phyloP scores from a whole-genome alignment of 225 moss, liverwort and hornwort species.

The Sphagnum tenellum region DNA sequence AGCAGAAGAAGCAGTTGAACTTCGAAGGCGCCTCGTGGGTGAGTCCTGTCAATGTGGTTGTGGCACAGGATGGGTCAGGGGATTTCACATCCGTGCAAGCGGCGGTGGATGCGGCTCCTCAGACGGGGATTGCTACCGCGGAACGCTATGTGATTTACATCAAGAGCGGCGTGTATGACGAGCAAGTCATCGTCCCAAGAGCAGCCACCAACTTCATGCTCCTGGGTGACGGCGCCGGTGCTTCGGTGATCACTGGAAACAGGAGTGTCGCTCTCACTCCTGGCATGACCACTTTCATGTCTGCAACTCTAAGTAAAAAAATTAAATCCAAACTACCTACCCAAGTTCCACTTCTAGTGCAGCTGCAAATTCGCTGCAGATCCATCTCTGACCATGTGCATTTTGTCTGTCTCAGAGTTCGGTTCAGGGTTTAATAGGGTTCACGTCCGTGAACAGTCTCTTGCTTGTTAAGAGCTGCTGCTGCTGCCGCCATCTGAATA shows the following conservation, averaged over 20 bases:
- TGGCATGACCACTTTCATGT: conserved; percentile 56
- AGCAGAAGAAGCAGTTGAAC: conserved; percentile 9
- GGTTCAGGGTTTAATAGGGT: too few relatives aligned
- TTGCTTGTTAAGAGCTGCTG: neutral
- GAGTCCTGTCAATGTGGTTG: conserved; percentile 28
- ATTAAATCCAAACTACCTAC: neutral
- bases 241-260: conserved; percentile 53
- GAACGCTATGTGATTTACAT: conserved; percentile 38
- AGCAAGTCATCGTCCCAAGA: conserved; percentile 48
- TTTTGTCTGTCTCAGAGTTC: too few relatives aligned
- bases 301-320: conserved; percentile 56
- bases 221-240: conserved; percentile 54
- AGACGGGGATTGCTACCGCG: conserved; percentile 6
- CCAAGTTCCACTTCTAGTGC: neutral
- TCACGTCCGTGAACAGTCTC: too few relatives aligned
- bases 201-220: conserved; percentile 32
- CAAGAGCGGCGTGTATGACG: conserved; percentile 54
- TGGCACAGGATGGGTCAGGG: conserved; percentile 49
- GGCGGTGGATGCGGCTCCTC: conserved; percentile 46
- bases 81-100: conserved; percentile 44
- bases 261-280: conserved; percentile 31
- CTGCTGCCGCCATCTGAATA: neutral
- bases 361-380: neutral
- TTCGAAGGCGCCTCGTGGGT: neutral
- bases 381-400: too few relatives aligned